Evolutionary conservation across 331 rosid genomes (phyloP), one percentile per base, ranked within the genome.

Genomic region (Saraca asoca): DNA sequence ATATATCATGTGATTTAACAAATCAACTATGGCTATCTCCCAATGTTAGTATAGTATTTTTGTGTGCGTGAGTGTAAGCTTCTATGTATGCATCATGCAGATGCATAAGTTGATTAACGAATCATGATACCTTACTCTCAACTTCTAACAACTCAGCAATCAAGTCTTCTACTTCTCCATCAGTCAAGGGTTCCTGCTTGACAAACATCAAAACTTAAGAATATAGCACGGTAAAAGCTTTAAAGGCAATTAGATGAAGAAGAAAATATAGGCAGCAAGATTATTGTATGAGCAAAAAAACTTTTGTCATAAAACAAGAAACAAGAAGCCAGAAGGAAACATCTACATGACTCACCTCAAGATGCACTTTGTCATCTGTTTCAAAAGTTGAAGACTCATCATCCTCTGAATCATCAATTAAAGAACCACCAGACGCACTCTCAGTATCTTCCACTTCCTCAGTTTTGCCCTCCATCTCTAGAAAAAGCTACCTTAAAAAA

Each of bases 71-170:
- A 64, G 37, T 18, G 6, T 12, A 13, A 7, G 12, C 49, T 29
- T 1, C 34, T 5, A 51, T 1, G 39, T 7, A 15, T 14, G 29
- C 9, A 8, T 31, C 12, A 37, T 12, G 35, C 19, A 49, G 71
- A 34, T 44, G 46, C 69, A 46, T 49, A 52, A 17, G 12, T 38
- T 53, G 55, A 66, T 5, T 51, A 51, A 68, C 70, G 31, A 48
- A 58, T 56, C 58, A 73, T 16, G 2, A 66, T 91, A 93, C 98
- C 98, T 93, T 84, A 64, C 98, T 90, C 89, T 93, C 98, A 61
- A 86, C 92, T 79, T 90, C 92, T 77, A 93, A 83, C 71, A 93
- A 80, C 66, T 93, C 98, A 20, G 87, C 80, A 64, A 93, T 76
- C 51, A 93, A 79, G 64, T 88, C 97, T 71, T 88, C 81, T 63